Base-by-base conservation (phyloP, 768 basidiomycete species). In the Tulasnella sp. region DNA sequence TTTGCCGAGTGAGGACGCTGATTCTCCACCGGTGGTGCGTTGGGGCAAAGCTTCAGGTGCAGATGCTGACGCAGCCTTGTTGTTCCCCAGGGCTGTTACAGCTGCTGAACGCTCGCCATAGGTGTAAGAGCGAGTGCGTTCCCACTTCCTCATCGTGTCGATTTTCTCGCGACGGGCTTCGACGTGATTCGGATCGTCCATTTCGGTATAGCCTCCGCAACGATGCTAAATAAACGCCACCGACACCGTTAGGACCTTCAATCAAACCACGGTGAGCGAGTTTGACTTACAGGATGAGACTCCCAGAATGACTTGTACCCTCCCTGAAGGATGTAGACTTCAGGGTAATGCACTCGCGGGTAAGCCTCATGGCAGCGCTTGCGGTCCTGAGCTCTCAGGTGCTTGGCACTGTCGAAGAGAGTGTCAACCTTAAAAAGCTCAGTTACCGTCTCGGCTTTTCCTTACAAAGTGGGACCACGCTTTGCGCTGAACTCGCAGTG, bases 401-500 rank as follows among this genome's bases (percentile, higher is more conserved):
- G 92, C 84, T 97, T 98, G 32, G 98, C 98, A 82, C 96, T 98
- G 18, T 23, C 13, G 75, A 13, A 16, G 70, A 51, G 82, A 48
- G 81, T 67, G 61, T 46, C 42, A 9, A 35, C 46, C 7, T 73
- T 80, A 48, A 69, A n/a, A 46, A 23, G 26, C 26, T 26, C 5
- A 35, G 29, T 39, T 15, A 10, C 18, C 78, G 67, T 15, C 69
- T 67, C 32, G 61, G 61, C 76, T 77, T 23, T 74, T n/a, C 40
- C 90, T 85, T 83, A 96, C 96, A 97, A 95, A 11, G 97, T 97
- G 1, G 98, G 98, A 0, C 96, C 98, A 61, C 98, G 88, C 85
- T 98, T 98, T 23, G 89, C 92, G 80, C 94, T 96, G 83, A 98
- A 98, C 85, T 99, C 98, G 86, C 98, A 99, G 83, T 99, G 98